Evolutionary conservation across 495 filamentous ascomycete species (phyloP), one percentile per base, ranked within the genome.

Genomic region (Extremus antarcticus): DNA sequence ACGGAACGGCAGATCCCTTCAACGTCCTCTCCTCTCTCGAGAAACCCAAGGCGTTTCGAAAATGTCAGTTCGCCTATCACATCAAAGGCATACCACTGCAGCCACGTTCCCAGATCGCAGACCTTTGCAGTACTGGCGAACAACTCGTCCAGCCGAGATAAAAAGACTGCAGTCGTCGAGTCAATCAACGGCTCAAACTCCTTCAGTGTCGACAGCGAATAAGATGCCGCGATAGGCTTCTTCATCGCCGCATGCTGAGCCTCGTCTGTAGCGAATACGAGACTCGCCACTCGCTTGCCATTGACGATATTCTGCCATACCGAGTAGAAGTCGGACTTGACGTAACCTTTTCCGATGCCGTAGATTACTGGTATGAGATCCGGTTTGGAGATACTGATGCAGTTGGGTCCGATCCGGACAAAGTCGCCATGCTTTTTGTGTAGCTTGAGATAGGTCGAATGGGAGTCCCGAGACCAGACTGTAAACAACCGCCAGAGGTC

Each of bases 81-180:
- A 61, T 76, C 74, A 53, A 69, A 75, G 2, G 74, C 74, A 57
- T 71, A 78, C 50, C 61, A 73, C 57, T 73, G 70, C 25, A 77
- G 50, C 73, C 71, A 77, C 16, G 68, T 54, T 17, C 66, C 67
- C 1, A 72, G 57, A 35, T 70, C 66, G 20, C 64, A 72, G 2
- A 58, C 22, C 24, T 60, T 68, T 1, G 49, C 56, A 0, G 63
- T 64, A 3, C 49, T 45, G 0, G 56, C 55, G 56, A 71, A 72
- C 7, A 63, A 63, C 9, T 63, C 48, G 53, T 63, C 55, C 25
- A 61, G 51, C 20, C 40, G 20, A 8, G 25, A 21, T 3, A 54
- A 25, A 35, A 62, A 58, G 35, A 58, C 53, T 0, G 58, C 54
- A 22, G 54, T 56, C 13, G 58, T 61, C 2, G 48, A 53, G 25